These are phyloP conservation scores for Bryoerythrophyllum caledonicum DNA, from an alignment of 225 moss, liverwort and hornwort genomes.

Conservation along the genomic window DNA sequence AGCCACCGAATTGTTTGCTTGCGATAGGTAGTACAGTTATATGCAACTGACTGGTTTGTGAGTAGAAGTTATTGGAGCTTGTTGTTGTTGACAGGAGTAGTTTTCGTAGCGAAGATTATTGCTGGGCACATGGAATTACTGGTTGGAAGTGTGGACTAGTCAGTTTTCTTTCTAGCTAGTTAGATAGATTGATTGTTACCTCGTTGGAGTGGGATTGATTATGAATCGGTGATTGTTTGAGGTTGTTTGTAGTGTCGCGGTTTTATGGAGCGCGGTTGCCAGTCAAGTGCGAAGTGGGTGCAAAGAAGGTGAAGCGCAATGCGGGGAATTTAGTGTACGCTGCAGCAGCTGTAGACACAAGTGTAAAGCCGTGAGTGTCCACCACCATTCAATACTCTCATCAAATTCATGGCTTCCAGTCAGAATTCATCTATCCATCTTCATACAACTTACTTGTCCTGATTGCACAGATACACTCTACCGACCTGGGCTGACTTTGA, in stretches of 20 bases:
- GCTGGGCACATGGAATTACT: neutral
- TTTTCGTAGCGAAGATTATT: neutral
- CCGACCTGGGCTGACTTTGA: constrained; percentile 92
- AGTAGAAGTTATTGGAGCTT: neutral
- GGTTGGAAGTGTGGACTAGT: neutral
- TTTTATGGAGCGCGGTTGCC: constrained; percentile 40
- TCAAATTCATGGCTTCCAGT: too few relatives aligned
- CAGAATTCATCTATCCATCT: too few relatives aligned
- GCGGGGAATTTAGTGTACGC: constrained; percentile 47
- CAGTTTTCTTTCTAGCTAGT: neutral
- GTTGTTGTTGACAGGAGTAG: neutral
- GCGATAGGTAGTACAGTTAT: too few relatives aligned
- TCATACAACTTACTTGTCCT: neutral
- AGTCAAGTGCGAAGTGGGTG: constrained; percentile 22
- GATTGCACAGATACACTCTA: constrained; percentile 48
- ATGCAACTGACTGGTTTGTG: neutral
- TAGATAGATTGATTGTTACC: neutral
- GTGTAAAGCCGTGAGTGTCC: constrained; percentile 51
- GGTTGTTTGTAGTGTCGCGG: constrained; percentile 41
- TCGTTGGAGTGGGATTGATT: constrained; percentile 1
- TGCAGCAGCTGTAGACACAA: constrained; percentile 49
- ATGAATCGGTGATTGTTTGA: constrained; percentile 1
- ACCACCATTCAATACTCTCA: neutral
- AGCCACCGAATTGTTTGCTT: too few relatives aligned
- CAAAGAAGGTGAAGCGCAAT: constrained; percentile 25